Base-by-base conservation (phyloP, 306 rosid genomes). In the Vigna reflexopilosa region DNA sequence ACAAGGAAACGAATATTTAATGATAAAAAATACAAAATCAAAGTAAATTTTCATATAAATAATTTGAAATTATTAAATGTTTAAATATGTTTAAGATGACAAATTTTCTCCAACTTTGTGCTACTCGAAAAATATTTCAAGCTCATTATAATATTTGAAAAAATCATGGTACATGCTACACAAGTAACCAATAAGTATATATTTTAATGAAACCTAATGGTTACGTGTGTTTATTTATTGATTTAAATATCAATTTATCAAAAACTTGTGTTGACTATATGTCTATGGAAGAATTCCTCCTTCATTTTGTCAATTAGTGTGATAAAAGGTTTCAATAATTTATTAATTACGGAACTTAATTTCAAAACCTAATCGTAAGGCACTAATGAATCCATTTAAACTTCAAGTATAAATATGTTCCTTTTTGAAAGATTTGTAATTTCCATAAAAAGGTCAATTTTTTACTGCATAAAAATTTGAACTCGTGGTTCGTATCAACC, bases 291-390 rank as follows among this genome's bases (percentile, higher is more conserved):
- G 34, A 56, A 22, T 22, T 55, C 30, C 28, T 54, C 59, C 59
- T 54, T 56, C 63, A 10, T 56, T 56, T 52, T 52, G 58, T 52
- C 58, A 52, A 52, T 17, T 22, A 57, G 63, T 57, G 4, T 57
- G 36, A 16, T 57, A 24, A 24, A 22, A 22, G 32, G 56, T 24
- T 57, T 22, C 16, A 22, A 22, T 22, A 11, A 57, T 55, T 19
- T 55, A 2, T 54, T 54, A 19, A 55, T 55, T 20, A 55, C 22
- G 61, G 14, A 19, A 9, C 14, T 9, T 20, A 55, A 55, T 24
- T 57, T 57, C 63, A 57, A 22, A 22, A 57, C 34, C 34, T 24
- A 57, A 22, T 4, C 22, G n/a, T 15, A 34, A 57, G 24, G n/a
- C 34, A 57, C n/a, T 57, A 24, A 22, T 10, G 30, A 24, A 11